Evolutionary conservation across 2,329 filamentous ascomycete species (phyloP).

Genomic region (Colletotrichum gloeosporioides): DNA sequence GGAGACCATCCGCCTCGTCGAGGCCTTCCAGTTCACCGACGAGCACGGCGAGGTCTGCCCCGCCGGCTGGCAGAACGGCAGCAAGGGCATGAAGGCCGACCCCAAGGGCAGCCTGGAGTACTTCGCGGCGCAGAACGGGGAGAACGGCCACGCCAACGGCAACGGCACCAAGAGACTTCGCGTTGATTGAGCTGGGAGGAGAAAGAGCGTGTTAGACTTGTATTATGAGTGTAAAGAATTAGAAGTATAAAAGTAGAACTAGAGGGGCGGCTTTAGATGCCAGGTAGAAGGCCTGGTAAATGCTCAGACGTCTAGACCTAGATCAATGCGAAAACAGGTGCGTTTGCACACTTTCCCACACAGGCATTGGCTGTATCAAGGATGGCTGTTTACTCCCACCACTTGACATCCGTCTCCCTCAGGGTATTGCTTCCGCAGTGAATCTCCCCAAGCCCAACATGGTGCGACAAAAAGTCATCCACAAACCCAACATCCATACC

Average conservation of each 20-base stretch:
- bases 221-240: neutral
- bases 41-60: conserved; percentile 80
- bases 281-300: neutral
- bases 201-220: neutral
- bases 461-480: conserved; percentile 34
- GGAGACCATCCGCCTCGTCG: conserved; percentile 68
- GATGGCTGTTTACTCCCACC: conserved; percentile 18
- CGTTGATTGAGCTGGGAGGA: neutral
- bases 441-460: conserved; percentile 27
- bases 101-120: conserved; percentile 57
- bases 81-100: conserved; percentile 56
- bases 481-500: conserved; percentile 27
- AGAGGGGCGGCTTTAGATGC: neutral
- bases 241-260: conserved; percentile 1
- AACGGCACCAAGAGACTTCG: conserved; percentile 11
- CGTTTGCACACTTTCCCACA: neutral
- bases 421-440: conserved; percentile 28
- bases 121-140: conserved; percentile 37
- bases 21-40: conserved; percentile 83
- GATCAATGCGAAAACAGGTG: neutral
- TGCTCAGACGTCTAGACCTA: neutral
- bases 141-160: conserved; percentile 30
- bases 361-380: accelerated
- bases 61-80: conserved; percentile 53
- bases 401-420: conserved; percentile 3